Base-by-base conservation (phyloP, 768 basidiomycete species). In the Russula sp. region DNA sequence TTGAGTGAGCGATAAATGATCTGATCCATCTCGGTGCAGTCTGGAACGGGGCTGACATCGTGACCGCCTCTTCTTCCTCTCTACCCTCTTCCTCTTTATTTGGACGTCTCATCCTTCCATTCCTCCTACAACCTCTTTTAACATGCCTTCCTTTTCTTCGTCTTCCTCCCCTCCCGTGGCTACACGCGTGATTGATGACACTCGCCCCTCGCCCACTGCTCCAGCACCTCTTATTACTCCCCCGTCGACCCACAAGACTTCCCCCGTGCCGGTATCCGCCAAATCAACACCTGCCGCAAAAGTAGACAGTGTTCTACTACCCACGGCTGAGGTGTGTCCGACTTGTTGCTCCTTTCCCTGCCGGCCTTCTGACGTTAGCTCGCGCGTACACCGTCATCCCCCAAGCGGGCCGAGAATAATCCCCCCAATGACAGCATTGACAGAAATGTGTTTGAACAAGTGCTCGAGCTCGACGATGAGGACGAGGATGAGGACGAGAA, bases 391-490 rank as follows among this genome's bases (percentile, higher is more conserved):
- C 34, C 2, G 8, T 16, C 51, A 48, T 39, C 7, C 11, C 34
- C 25, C 3, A 51, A 63, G 61, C 52, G 32, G 16, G 45, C 35
- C 32, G 46, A 11, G 25, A 48, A 3, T 8, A 29, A 13, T 20
- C 35, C 29, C 32, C 47, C 38, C 11, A 60, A 61, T n/a, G 72
- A 71, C 20, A 74, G 84, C 41, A 83, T 98, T 69, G 83, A 97
- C 72, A 83, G 85, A 83, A 85, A 87, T 0, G 87, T 81, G 18
- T 93, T 99, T 72, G 68, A 72, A 6, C 96, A 98, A 74, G 84
- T 98, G 65, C 80, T 94, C 65, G 95, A 98, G 56, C 83, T 98
- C 69, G 97, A 93, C 71, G 94, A 93, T 9, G 90, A 84, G n/a
- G 88, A 83, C 60, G 79, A 77, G 59, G 94, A 93, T 9, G 90